phyloP scores from a whole-genome alignment of 768 basidiomycete species.

The Candolleomyces efflorescens region DNA sequence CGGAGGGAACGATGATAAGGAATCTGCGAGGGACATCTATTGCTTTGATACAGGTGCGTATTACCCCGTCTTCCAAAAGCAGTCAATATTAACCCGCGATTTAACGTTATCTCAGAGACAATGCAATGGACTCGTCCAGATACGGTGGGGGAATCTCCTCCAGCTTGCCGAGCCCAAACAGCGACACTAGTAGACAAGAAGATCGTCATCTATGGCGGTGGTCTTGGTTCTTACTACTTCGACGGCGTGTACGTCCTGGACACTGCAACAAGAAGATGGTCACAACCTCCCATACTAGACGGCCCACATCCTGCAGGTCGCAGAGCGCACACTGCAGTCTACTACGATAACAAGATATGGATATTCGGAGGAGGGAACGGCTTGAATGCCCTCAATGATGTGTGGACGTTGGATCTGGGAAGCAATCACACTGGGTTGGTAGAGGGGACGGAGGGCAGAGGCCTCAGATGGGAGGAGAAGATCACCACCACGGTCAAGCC shows the following conservation, averaged over 20 bases:
- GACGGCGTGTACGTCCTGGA: slow-evolving; percentile 82
- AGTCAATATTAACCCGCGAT: background rate
- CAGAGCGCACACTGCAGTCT: slow-evolving; percentile 84
- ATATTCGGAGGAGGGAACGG: slow-evolving; percentile 96
- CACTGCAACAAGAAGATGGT: slow-evolving; percentile 68
- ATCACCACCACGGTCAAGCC: slow-evolving; percentile 55
- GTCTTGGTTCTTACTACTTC: slow-evolving; percentile 78
- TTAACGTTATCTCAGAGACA: slow-evolving; percentile 49
- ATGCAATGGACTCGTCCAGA: slow-evolving; percentile 87
- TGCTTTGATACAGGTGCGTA: slow-evolving; percentile 78
- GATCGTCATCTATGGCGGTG: slow-evolving; percentile 84
- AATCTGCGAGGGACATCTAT: slow-evolving; percentile 70
- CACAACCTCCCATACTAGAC: slow-evolving; percentile 37
- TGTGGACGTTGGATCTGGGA: slow-evolving; percentile 77
- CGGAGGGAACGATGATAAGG: slow-evolving; percentile 84
- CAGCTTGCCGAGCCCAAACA: slow-evolving; percentile 84
- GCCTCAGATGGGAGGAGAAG: slow-evolving; percentile 41
- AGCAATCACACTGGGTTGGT: slow-evolving; percentile 22
- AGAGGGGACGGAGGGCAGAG: slow-evolving; percentile 12
- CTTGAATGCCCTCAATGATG: slow-evolving; percentile 80
- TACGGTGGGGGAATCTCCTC: slow-evolving; percentile 71
- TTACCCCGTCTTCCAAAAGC: slow-evolving; percentile 1
- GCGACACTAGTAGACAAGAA: slow-evolving; percentile 79
- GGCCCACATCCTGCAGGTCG: slow-evolving; percentile 56
- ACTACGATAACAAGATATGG: slow-evolving; percentile 68